Percentiles rank a stretch among this genome's conserved stretches.
Evolutionary conservation across 2,329 filamentous ascomycete genomes (phyloP).

Genomic region (Esteya vermicola): DNA sequence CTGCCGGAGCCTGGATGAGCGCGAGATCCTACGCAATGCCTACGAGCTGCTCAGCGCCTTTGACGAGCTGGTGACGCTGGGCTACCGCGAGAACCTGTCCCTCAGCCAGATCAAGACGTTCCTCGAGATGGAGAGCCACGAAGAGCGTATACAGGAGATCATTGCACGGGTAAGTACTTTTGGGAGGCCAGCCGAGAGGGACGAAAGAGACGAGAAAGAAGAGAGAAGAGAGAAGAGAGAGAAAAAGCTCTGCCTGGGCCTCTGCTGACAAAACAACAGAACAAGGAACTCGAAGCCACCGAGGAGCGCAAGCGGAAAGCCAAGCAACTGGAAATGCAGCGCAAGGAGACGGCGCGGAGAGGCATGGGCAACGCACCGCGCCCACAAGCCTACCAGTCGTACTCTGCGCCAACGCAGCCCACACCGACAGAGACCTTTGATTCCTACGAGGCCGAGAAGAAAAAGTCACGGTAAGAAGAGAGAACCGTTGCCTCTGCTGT

Average conservation of each 20-base stretch:
- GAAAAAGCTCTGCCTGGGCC: background rate
- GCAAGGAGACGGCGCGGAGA: constrained; percentile 81
- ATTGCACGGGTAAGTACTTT: constrained; percentile 69
- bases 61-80: constrained; percentile 89
- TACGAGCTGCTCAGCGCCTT: constrained; percentile 95
- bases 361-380: constrained; percentile 44
- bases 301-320: constrained; percentile 98
- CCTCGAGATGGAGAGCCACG: constrained; percentile 97
- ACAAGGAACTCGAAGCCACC: constrained; percentile 96
- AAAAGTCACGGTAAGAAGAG: constrained; percentile 66
- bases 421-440: constrained; percentile 74
- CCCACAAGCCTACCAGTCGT: constrained; percentile 74
- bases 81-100: constrained; percentile 91
- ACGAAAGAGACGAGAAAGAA: no score
- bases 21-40: constrained; percentile 87
- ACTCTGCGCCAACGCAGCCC: constrained; percentile 58
- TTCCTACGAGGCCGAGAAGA: constrained; percentile 93
- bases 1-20: constrained; percentile 90
- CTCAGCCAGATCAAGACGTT: constrained; percentile 98
- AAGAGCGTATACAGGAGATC: constrained; percentile 97
- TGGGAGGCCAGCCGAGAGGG: no score
- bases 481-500: background rate
- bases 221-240: no score
- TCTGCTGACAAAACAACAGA: constrained; percentile 35
- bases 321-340: constrained; percentile 96